A percentile compares a stretch with the other conserved stretches of the same genome.
Evolutionary conservation across 148 eudicot genomes (phyloP).

Genomic region (Spergularia marina): DNA sequence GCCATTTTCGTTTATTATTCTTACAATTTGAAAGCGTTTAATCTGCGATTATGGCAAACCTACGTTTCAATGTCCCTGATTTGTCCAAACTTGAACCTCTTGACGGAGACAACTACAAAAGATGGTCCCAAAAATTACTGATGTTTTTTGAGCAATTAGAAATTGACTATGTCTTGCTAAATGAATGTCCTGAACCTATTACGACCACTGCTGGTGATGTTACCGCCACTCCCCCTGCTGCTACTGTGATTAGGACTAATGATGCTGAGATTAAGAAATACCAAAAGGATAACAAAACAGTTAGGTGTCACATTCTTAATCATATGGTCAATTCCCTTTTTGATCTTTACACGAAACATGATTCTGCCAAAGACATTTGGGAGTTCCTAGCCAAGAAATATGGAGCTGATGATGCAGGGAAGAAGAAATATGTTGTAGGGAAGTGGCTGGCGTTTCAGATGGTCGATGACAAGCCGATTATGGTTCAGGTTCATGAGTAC

Average conservation of each 20-base stretch:
- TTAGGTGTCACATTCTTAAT: neutral
- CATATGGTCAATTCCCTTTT: neutral
- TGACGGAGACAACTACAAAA: neutral
- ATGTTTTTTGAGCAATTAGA: slow-evolving; percentile 2
- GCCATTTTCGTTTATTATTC: neutral
- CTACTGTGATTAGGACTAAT: neutral
- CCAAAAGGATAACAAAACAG: neutral
- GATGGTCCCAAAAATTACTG: neutral
- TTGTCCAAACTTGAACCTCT: neutral
- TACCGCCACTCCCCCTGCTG: neutral
- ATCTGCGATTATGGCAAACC: too few species aligned
- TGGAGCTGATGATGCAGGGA: slow-evolving; percentile 6
- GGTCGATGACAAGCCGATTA: neutral
- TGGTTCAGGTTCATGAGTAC: neutral
- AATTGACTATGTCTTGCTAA: neutral
- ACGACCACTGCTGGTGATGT: too few species aligned
- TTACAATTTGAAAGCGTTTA: slow-evolving; percentile 1
- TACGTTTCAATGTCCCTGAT: neutral
- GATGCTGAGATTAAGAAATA: neutral
- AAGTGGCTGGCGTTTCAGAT: neutral
- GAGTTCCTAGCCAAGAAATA: neutral
- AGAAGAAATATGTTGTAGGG: slow-evolving; percentile 1
- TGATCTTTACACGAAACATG: neutral
- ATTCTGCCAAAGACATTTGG: slow-evolving; percentile 1
- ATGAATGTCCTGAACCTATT: neutral